These are phyloP conservation scores for Candida wancherniae DNA, from an alignment of 805 yeast species.

Conservation along the genomic window DNA sequence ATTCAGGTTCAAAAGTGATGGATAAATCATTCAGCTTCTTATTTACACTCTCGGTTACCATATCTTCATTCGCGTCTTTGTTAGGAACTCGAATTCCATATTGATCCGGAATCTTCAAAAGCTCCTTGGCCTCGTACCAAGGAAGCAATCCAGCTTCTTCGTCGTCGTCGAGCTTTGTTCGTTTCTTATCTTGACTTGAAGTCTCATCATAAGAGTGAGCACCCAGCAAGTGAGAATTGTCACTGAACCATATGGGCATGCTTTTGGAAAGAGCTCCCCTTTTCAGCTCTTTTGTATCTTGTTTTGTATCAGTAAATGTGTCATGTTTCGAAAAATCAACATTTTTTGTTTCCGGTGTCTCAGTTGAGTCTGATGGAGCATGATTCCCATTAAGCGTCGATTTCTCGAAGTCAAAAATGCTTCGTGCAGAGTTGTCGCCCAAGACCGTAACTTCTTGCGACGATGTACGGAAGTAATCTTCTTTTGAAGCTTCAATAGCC, in stretches of 20 bases:
- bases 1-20: no score
- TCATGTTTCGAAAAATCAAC: background rate
- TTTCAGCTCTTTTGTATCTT: slow-evolving; percentile 1
- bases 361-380: no score
- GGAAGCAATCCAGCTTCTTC: slow-evolving; percentile 48
- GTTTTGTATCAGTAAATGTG: background rate
- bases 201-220: slow-evolving; percentile 9
- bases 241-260: slow-evolving; percentile 27
- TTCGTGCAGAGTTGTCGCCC: no score
- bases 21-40: no score
- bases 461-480: slow-evolving; percentile 39
- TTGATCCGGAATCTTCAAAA: background rate
- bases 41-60: no score
- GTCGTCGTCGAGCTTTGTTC: slow-evolving; percentile 25
- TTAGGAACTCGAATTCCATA: no score
- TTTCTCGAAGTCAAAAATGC: no score
- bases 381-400: no score
- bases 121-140: slow-evolving; percentile 45
- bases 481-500: slow-evolving; percentile 47
- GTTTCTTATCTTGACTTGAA: slow-evolving; percentile 2
- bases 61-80: no score
- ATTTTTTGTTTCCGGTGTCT: slow-evolving; percentile 1
- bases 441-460: no score
- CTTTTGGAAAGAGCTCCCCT: no score
- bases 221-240: slow-evolving; percentile 9